These are phyloP conservation scores for Laburnicola sp. DNA, from an alignment of 2,329 filamentous ascomycete genomes.

Conservation along the genomic window DNA sequence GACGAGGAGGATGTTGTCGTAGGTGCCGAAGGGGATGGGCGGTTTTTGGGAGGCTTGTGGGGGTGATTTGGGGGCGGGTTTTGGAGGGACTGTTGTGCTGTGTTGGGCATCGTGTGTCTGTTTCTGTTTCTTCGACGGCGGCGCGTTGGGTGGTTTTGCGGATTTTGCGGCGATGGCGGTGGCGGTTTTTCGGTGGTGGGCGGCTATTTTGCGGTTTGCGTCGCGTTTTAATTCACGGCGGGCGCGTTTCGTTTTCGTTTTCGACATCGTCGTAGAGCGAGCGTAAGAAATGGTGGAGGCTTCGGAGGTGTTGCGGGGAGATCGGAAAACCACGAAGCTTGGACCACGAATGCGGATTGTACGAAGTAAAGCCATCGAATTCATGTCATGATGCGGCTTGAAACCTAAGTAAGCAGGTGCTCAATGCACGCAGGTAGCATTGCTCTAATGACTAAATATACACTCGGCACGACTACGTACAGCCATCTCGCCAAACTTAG, in stretches of 20 bases:
- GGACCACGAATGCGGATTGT: conserved; percentile 19
- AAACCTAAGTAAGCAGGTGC: background rate
- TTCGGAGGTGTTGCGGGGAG: conserved; percentile 27
- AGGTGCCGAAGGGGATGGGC: conserved; percentile 67
- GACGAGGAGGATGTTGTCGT: conserved; percentile 72
- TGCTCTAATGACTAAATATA: conserved; percentile 45
- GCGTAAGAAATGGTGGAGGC: conserved; percentile 5
- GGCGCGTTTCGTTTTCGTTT: conserved; percentile 39
- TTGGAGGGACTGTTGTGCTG: conserved; percentile 12
- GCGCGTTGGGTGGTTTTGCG: conserved; percentile 6
- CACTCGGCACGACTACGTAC: conserved; percentile 28
- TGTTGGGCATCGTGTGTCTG: conserved; percentile 8
- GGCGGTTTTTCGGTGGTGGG: conserved; percentile 28
- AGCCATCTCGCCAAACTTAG: conserved; percentile 21
- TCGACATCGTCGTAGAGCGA: conserved; percentile 31
- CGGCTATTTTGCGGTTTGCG: conserved; percentile 31
- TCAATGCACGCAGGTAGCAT: conserved; percentile 27
- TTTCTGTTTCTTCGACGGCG: conserved; percentile 19
- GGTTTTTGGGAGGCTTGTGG: conserved; percentile 47
- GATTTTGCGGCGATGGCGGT: conserved; percentile 8
- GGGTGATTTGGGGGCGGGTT: conserved; percentile 21
- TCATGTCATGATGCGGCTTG: too few relatives aligned
- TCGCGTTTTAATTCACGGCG: conserved; percentile 42
- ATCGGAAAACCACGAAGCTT: conserved; percentile 25
- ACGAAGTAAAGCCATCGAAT: background rate